phyloP scores from a whole-genome alignment of 2,329 filamentous ascomycete genomes.

The Aspergillus sp. region DNA sequence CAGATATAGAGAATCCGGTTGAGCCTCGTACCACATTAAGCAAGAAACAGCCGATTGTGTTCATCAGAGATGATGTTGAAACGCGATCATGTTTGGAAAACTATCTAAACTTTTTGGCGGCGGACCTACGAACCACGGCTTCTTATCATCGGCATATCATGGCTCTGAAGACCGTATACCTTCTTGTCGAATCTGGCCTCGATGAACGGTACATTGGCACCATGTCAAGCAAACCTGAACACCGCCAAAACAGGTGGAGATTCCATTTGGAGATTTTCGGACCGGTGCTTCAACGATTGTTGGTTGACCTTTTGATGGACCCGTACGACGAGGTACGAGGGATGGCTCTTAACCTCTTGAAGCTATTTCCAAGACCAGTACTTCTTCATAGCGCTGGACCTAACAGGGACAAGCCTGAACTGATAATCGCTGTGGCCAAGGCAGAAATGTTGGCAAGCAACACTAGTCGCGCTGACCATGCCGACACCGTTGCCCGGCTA shows the following conservation, averaged over 20 bases:
- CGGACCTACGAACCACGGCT: slow-evolving; percentile 74
- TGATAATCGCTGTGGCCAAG: slow-evolving; percentile 33
- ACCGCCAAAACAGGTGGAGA: slow-evolving; percentile 52
- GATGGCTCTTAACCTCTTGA: slow-evolving; percentile 49
- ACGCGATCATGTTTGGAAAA: slow-evolving; percentile 63
- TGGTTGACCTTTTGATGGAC: slow-evolving; percentile 80
- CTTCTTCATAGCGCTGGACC: slow-evolving; percentile 24
- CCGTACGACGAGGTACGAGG: slow-evolving; percentile 89
- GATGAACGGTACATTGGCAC: slow-evolving; percentile 48
- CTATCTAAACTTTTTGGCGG: slow-evolving; percentile 70
- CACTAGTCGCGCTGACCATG: slow-evolving; percentile 85
- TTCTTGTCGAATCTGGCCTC: slow-evolving; percentile 69
- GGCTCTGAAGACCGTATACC: slow-evolving; percentile 68
- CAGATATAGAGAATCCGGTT: slow-evolving; percentile 29
- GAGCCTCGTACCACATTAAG: slow-evolving; percentile 11
- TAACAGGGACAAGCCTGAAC: slow-evolving; percentile 22
- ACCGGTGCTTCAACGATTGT: slow-evolving; percentile 47
- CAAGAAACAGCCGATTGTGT: slow-evolving; percentile 23
- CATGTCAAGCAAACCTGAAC: slow-evolving; percentile 48
- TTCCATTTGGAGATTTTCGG: slow-evolving; percentile 48
- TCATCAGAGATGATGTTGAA: slow-evolving; percentile 53
- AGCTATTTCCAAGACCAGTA: slow-evolving; percentile 34
- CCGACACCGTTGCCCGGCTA: slow-evolving; percentile 81
- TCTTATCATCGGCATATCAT: slow-evolving; percentile 90
- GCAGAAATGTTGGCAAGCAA: slow-evolving; percentile 41